Conservation (phyloP, 495 filamentous ascomycete species). For the Terfezia boudieri region DNA sequence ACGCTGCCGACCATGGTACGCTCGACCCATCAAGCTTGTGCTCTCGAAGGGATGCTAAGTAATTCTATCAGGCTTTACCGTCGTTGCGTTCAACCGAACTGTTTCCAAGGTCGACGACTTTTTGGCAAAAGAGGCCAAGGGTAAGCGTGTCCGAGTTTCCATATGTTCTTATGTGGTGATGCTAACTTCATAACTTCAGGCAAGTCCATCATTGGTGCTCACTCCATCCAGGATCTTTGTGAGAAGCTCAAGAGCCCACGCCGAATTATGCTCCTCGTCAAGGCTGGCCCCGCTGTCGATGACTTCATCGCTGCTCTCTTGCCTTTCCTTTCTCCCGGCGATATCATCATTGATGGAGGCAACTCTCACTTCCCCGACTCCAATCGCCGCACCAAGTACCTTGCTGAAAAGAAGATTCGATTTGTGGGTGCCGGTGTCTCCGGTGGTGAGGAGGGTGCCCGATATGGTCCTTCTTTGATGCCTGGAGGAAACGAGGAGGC, state of each 20-base stretch:
- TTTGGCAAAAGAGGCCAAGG: conserved; percentile 80
- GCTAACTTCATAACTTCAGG: conserved; percentile 26
- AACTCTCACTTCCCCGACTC: conserved; percentile 99
- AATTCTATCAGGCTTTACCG: conserved; percentile 35
- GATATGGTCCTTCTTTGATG: conserved; percentile 94
- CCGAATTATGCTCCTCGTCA: conserved; percentile 91
- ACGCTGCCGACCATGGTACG: conserved; percentile 66
- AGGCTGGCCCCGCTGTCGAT: conserved; percentile 92
- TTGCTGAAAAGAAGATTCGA: conserved; percentile 65
- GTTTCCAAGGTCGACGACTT: conserved; percentile 93
- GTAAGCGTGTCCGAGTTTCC: conserved; percentile 23
- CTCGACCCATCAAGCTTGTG: conserved; percentile 1
- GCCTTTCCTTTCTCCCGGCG: conserved; percentile 67
- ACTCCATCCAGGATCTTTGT: conserved; percentile 83
- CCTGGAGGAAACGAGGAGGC: conserved; percentile 94
- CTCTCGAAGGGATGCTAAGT: not conserved
- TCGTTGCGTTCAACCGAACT: conserved; percentile 95
- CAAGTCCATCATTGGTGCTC: conserved; percentile 79
- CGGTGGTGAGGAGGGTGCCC: conserved; percentile 96
- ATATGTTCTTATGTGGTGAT: conserved; percentile 3
- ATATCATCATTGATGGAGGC: conserved; percentile 98
- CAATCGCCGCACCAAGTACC: conserved; percentile 82
- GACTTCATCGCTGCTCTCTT: conserved; percentile 94
- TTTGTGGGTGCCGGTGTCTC: conserved; percentile 97
- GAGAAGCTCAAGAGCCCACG: conserved; percentile 90